Conservation (phyloP, 2,329 filamentous ascomycete genomes). For the Ophiocordyceps robertsii region DNA sequence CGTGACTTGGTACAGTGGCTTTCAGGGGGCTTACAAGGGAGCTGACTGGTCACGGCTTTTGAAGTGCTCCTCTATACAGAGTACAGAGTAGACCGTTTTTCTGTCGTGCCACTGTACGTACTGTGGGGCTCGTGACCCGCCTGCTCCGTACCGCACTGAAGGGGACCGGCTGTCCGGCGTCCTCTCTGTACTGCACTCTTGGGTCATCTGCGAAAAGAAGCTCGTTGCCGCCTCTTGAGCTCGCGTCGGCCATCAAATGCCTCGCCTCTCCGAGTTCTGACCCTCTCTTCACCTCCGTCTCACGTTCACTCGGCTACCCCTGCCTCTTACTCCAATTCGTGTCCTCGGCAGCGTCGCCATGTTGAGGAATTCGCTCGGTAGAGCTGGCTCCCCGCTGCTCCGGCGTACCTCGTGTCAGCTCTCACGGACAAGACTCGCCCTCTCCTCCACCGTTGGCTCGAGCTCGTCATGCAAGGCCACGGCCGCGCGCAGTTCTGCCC, state of each 20-base stretch:
- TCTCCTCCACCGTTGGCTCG: conserved; percentile 24
- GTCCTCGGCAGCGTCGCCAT: conserved; percentile 33
- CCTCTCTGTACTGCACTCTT: not conserved
- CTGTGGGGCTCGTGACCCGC: too few relatives aligned
- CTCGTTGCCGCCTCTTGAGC: not conserved
- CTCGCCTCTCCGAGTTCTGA: conserved; percentile 9
- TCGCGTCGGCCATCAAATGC: conserved; percentile 11
- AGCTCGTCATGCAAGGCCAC: conserved; percentile 31
- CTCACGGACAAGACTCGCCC: conserved; percentile 24
- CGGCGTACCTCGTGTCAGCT: conserved; percentile 35
- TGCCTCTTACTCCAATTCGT: not conserved
- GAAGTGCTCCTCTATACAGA: too few relatives aligned
- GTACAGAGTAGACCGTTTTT: too few relatives aligned
- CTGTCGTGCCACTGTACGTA: too few relatives aligned
- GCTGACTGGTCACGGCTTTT: too few relatives aligned
- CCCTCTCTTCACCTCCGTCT: conserved; percentile 8
- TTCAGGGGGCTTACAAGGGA: too few relatives aligned
- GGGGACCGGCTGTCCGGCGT: not conserved
- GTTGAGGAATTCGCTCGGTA: conserved; percentile 57
- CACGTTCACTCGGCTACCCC: not conserved
- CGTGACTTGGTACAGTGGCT: too few relatives aligned
- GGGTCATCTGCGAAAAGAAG: not conserved
- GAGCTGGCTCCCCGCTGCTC: conserved; percentile 51
- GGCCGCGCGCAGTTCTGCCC: conserved; percentile 21
- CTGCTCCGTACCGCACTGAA: too few relatives aligned